Percentiles rank a stretch among this genome's conserved stretches.
These are phyloP conservation scores for Arachnomyces sp. DNA, from an alignment of 2,329 filamentous ascomycete genomes.

Conservation along the genomic window DNA sequence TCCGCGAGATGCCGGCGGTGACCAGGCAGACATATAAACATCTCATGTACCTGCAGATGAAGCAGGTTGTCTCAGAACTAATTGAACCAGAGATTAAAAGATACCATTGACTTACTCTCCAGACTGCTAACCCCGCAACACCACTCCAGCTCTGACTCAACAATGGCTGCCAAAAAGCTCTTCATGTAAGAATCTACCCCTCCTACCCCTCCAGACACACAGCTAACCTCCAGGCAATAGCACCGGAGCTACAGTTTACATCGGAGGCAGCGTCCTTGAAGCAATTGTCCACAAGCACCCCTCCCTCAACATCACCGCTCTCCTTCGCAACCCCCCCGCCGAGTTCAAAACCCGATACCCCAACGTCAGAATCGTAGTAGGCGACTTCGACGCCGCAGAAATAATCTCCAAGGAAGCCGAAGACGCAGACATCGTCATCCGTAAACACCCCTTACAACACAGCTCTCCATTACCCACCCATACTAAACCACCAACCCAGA, in stretches of 20 bases:
- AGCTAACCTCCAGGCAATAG: slow-evolving; percentile 2
- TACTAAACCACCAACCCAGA: slow-evolving; percentile 3
- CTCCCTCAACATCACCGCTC: slow-evolving; percentile 5
- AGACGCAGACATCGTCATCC: slow-evolving; percentile 38
- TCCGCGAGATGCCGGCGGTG: too few species aligned
- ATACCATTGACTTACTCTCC: too few species aligned
- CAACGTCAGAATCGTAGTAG: slow-evolving; percentile 40
- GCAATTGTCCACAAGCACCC: slow-evolving; percentile 6
- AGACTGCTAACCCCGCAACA: too few species aligned
- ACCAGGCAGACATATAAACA: too few species aligned
- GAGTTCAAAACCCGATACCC: slow-evolving; percentile 25
- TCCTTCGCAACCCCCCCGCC: slow-evolving; percentile 4
- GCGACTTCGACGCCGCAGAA: slow-evolving; percentile 35
- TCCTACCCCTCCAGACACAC: not conserved
- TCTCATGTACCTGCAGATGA: too few species aligned
- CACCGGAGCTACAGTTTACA: slow-evolving; percentile 9
- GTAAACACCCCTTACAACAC: not conserved
- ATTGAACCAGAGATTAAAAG: too few species aligned
- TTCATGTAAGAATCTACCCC: slow-evolving; percentile 2
- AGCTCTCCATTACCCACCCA: not conserved
- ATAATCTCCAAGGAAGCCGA: slow-evolving; percentile 34
- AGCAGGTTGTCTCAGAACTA: too few species aligned
- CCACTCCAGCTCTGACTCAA: too few species aligned
- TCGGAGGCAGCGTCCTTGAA: slow-evolving; percentile 9
- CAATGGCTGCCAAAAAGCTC: slow-evolving; percentile 2